Base-by-base conservation (phyloP, 2,329 filamentous ascomycete species). In the Trichoderma sp. region DNA sequence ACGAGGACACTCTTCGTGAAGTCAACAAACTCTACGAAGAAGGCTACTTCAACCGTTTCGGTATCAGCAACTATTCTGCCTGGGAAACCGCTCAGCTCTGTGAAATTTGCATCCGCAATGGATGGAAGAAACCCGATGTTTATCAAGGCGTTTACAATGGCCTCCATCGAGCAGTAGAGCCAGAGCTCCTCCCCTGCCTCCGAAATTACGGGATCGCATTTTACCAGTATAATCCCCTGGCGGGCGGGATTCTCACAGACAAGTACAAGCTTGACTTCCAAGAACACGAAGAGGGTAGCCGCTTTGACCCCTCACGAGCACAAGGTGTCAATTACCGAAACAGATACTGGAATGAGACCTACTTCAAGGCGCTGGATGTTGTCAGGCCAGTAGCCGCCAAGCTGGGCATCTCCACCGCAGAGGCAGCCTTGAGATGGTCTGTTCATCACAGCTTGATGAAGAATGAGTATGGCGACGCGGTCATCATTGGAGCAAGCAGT, bases 41-140 rank as follows among this genome's bases (percentile, higher is more conserved):
- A 17, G 90, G 91, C 34, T 92, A 92, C 73, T 93, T 94, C 73
- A 85, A 90, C 17, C 83, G 87, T 61, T 79, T 94, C 4, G 91
- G 90, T 1, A 76, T 94, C 52, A 88, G 84, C 71, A 94, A 94
- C 76, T 93, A 86, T 73, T 89, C 90, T 0, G 86, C 91, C 0
- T 93, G 89, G 79, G 91, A 94, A 75, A 89, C 94, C 3, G 91
- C 91, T 0, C 90, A 93, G 77, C 84, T 93, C 8, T 88, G 87
- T 58, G 87, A 89, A 71, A 86, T 89, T 42, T 91, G 88, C 79
- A 86, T 87, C 67, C 84, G 87, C 76, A 85, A 87, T 71, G 86
- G 86, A 29, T 92, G 89, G 88, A 89, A 92, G 17, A 84, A 73
- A 13, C 91, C 91, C 0, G 90, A 87, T 1, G 87, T 93, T 65